Conservation (phyloP, 139 green algal genomes). For the Chlamydomonas sp. region DNA sequence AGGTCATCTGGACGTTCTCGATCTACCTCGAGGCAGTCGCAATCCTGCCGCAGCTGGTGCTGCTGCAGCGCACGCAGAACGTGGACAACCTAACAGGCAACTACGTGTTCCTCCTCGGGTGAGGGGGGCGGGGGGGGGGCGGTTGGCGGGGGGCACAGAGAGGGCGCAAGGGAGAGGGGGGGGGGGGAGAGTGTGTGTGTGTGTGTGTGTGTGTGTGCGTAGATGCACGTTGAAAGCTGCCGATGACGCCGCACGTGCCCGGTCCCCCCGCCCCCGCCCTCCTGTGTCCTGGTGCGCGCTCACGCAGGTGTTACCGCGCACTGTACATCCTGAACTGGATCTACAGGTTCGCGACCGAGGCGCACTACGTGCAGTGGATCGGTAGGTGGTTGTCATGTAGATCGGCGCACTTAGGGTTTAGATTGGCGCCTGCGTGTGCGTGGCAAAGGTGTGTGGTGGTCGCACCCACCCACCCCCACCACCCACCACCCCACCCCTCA, state of each 20-base stretch:
- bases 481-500: not conserved
- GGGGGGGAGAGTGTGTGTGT: no score
- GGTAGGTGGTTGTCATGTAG: constrained; percentile 33
- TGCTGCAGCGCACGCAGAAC: constrained; percentile 97
- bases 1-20: constrained; percentile 97
- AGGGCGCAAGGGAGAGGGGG: no score
- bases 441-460: not conserved
- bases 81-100: constrained; percentile 99
- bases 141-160: no score
- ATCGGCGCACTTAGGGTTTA: not conserved
- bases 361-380: constrained; percentile 84
- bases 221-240: no score
- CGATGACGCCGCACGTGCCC: no score
- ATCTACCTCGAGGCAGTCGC: constrained; percentile 98
- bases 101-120: constrained; percentile 95
- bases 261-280: not conserved
- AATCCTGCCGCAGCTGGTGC: constrained; percentile 96
- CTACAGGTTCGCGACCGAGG: constrained; percentile 90
- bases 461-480: not conserved
- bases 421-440: not conserved
- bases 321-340: constrained; percentile 99
- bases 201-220: no score
- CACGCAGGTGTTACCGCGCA: constrained; percentile 77
- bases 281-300: not conserved
- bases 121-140: constrained; percentile 12